Conservation (phyloP, 805 yeast species). For the Cyberlindnera amylophila region DNA sequence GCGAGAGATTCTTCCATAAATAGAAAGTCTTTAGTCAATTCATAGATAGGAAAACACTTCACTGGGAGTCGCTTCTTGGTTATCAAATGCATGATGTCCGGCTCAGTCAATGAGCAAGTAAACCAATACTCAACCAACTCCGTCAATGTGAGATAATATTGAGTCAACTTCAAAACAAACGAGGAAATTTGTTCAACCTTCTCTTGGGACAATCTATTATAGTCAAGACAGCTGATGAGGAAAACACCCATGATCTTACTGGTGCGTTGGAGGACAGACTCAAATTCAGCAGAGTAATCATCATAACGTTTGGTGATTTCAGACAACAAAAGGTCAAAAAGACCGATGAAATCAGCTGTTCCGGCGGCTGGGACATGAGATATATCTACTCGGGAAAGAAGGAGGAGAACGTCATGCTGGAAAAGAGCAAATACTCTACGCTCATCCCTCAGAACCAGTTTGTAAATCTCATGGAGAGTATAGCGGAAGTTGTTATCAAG, state of each 20-base stretch:
- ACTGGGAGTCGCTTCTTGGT: conserved; percentile 3
- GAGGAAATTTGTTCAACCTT: conserved; percentile 4
- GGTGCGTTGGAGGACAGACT: conserved; percentile 7
- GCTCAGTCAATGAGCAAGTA: conserved; percentile 7
- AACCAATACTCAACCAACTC: conserved; percentile 22
- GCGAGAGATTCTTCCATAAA: conserved; percentile 17
- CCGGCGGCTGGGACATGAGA: conserved; percentile 8
- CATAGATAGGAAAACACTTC: conserved; percentile 25
- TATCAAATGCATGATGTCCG: conserved; percentile 16
- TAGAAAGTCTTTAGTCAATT: conserved; percentile 22
- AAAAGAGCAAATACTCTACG: conserved; percentile 9
- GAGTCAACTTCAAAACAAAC: conserved; percentile 14
- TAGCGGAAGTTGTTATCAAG: conserved; percentile 5
- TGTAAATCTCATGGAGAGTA: conserved; percentile 11
- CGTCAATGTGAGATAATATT: conserved; percentile 16
- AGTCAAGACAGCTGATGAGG: conserved; percentile 13
- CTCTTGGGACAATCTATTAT: conserved; percentile 2
- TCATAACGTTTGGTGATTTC: conserved; percentile 17
- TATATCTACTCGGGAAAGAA: conserved; percentile 13
- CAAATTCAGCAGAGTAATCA: conserved; percentile 12
- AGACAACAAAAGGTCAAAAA: conserved; percentile 14
- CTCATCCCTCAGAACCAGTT: conserved; percentile 8
- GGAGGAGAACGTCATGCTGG: conserved; percentile 11
- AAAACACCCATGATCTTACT: conserved; percentile 18
- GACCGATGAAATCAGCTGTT: conserved; percentile 14